Conservation (phyloP, 768 basidiomycete species). For the Asterophora lycoperdoides region DNA sequence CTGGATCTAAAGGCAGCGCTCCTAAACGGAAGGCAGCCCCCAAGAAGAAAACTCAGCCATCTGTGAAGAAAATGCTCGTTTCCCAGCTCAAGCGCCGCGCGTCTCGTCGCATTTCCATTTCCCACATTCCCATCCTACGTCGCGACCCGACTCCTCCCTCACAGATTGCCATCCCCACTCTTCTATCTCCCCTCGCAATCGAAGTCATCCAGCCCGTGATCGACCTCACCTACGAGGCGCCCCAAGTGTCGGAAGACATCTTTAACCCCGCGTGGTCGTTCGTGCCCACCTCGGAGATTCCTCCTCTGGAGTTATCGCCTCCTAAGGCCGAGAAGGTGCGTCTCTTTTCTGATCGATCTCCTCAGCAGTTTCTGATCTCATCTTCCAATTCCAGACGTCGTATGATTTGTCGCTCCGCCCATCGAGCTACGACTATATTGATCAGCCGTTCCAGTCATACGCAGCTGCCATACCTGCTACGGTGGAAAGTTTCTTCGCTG, state of each 20-base stretch:
- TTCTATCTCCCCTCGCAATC: not conserved
- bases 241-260: not conserved
- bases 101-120: not conserved
- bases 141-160: not conserved
- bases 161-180: not conserved
- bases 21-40: slow-evolving; percentile 11
- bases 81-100: not conserved
- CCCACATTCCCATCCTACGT: not conserved
- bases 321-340: slow-evolving; percentile 13
- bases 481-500: slow-evolving; percentile 5
- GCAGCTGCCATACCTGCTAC: not conserved
- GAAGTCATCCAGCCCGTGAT: not conserved
- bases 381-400: slow-evolving; percentile 2
- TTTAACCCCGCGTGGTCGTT: slow-evolving; percentile 10
- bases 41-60: slow-evolving; percentile 3
- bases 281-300: slow-evolving; percentile 21
- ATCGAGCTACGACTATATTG: slow-evolving; percentile 16
- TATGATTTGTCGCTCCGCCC: slow-evolving; percentile 8
- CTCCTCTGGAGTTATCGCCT: slow-evolving; percentile 18
- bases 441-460: slow-evolving; percentile 15
- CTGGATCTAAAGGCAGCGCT: slow-evolving; percentile 13
- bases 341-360: not conserved
- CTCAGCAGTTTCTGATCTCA: not conserved
- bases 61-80: slow-evolving; percentile 4
- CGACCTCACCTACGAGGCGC: slow-evolving; percentile 1